Evolutionary conservation across 2,329 filamentous ascomycete genomes (phyloP), one percentile per base, ranked within the genome.

Genomic region (Fusarium falciforme): DNA sequence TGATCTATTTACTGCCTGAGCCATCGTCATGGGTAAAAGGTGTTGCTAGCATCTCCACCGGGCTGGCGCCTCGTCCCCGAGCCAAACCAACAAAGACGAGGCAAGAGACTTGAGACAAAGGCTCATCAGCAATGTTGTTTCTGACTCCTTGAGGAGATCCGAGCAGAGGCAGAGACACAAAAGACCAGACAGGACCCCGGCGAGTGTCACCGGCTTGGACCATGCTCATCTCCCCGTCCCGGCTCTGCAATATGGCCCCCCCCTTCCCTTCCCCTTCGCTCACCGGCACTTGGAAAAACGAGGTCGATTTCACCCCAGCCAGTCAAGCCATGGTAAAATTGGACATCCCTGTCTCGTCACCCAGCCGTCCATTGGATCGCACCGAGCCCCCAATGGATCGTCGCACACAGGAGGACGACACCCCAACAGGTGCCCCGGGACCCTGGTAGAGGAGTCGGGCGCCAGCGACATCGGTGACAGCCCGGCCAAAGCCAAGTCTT

Each of bases 401-500:
- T 63, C 71, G 14, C 54, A 72, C 40, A 62, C 61, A 72, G 31
- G 63, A 61, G 20, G 38, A 20, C 38, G 38, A 42, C 38, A 42
- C 70, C 65, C 73, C 70, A 75, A 71, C 64, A 66, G 61, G 25
- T 52, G 47, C 47, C 63, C 67, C 70, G 59, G 65, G 61, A 67
- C 71, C 68, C 72, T 66, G 75, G 71, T 75, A 74, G 69, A 66
- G 71, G 69, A 67, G 72, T 72, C 55, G 71, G 72, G 72, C 75
- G 75, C 73, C 76, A 76, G 75, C 70, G 73, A 74, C 68, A 70
- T 76, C 66, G 71, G 73, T 60, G 33, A 57, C 67, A 62, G 47
- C 36, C 70, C 70, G 58, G 64, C 66, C 68, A 76, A 75, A 74
- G 75, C 75, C 75, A 77, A 68, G 69, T 77, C 71, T 72, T 71